Evolutionary conservation across 371 early-diverging fungal genomes (phyloP).

Genomic region (Mortierella sp.): DNA sequence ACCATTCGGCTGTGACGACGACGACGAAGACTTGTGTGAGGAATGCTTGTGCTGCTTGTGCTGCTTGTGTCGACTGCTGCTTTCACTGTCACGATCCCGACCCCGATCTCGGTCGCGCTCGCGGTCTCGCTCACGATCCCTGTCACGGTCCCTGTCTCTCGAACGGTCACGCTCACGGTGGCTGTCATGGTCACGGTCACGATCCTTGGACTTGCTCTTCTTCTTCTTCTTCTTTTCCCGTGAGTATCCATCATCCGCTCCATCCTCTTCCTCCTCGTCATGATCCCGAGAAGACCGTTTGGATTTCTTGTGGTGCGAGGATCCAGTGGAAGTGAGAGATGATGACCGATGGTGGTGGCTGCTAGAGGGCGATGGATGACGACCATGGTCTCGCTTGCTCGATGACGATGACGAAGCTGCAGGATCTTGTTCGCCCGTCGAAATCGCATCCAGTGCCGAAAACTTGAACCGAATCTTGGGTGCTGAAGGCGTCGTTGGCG

Average conservation of each 20-base stretch:
- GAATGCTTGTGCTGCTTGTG: conserved; percentile 41
- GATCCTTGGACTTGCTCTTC: conserved; percentile 56
- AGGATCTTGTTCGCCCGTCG: conserved; percentile 26
- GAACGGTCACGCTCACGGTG: conserved; percentile 17
- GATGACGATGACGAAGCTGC: conserved; percentile 16
- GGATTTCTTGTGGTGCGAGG: conserved; percentile 49
- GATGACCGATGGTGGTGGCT: conserved; percentile 36
- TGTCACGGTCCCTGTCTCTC: conserved; percentile 17
- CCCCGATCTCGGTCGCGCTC: conserved; percentile 26
- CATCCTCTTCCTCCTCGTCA: conserved; percentile 41
- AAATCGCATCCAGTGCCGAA: conserved; percentile 43
- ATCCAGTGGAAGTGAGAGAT: conserved; percentile 35
- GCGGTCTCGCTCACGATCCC: conserved; percentile 37
- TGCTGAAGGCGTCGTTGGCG: conserved; percentile 26
- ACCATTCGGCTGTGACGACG: conserved; percentile 1
- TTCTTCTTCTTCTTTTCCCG: conserved; percentile 58
- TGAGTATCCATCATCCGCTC: conserved; percentile 22
- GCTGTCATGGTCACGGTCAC: conserved; percentile 39
- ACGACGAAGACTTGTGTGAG: conserved; percentile 22
- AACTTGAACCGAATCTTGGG: conserved; percentile 58
- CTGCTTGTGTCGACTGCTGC: conserved; percentile 39
- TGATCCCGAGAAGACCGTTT: conserved; percentile 48
- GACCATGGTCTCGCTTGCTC: conserved; percentile 42
- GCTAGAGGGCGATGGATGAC: conserved; percentile 21
- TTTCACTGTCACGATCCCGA: conserved; percentile 13